A percentile compares a stretch with the other conserved stretches of the same genome.
Conservation (phyloP, 306 rosid species). For the Ceratonia siliqua region DNA sequence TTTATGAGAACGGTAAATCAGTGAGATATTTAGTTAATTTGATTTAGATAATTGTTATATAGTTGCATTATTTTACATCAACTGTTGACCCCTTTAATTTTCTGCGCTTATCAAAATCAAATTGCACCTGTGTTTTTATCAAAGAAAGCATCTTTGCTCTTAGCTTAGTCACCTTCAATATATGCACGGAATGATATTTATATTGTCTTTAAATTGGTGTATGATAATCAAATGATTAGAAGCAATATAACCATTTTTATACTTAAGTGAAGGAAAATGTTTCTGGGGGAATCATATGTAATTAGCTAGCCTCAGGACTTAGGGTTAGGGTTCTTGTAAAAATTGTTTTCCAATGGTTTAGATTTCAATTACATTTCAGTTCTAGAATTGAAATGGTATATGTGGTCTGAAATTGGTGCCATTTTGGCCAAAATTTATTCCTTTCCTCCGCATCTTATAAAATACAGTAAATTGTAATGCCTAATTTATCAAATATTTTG, state of each 20-base stretch:
- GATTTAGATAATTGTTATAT: background rate
- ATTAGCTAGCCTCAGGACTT: background rate
- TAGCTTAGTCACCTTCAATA: background rate
- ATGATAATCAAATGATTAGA: too few relatives aligned
- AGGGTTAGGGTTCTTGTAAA: slow-evolving; percentile 76
- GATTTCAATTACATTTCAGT: background rate
- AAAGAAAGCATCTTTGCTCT: slow-evolving; percentile 9
- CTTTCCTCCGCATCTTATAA: background rate
- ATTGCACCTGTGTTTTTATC: slow-evolving; percentile 3
- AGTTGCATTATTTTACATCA: background rate
- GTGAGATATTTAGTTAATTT: slow-evolving; percentile 19
- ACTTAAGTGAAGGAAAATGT: background rate
- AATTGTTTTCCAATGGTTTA: background rate
- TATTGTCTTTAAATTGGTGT: background rate
- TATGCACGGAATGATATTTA: background rate
- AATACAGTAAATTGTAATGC: background rate
- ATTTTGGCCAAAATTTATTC: background rate
- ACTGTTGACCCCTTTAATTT: background rate
- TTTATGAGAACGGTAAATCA: background rate
- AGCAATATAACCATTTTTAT: background rate
- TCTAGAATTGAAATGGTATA: background rate
- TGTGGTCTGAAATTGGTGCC: background rate
- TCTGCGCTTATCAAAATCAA: background rate
- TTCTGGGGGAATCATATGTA: background rate
- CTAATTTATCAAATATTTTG: background rate